Evolutionary conservation across 441 rosid species (phyloP).

Genomic region (Adansonia madagascariensis): DNA sequence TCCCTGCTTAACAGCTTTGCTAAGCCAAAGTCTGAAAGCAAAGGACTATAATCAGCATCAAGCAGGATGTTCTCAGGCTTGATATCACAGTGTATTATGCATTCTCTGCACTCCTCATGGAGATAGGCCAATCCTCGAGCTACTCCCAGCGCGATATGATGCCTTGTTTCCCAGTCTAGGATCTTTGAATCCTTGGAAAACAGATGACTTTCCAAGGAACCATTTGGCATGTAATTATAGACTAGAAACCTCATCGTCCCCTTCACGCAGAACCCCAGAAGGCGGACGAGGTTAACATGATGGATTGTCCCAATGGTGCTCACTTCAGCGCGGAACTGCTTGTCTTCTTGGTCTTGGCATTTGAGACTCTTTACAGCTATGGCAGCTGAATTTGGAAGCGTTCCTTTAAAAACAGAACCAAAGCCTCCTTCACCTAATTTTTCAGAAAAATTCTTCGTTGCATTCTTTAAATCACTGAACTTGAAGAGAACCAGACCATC

Average conservation of each 20-base stretch:
- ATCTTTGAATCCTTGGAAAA: constrained; percentile 35
- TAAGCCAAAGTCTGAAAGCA: constrained; percentile 79
- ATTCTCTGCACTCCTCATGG: constrained; percentile 73
- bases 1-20: constrained; percentile 80
- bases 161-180: constrained; percentile 60
- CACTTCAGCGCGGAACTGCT: constrained; percentile 77
- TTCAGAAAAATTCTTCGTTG: constrained; percentile 66
- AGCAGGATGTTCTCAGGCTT: constrained; percentile 82
- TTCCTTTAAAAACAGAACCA: constrained; percentile 77
- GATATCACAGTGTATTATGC: constrained; percentile 81
- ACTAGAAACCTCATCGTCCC: constrained; percentile 56
- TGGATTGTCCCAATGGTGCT: constrained; percentile 76
- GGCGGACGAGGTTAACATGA: constrained; percentile 75
- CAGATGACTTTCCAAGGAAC: constrained; percentile 62
- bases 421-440: constrained; percentile 79
- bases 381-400: constrained; percentile 52
- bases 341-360: constrained; percentile 63
- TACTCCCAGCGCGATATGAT: constrained; percentile 61
- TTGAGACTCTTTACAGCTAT: constrained; percentile 78
- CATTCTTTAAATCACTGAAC: constrained; percentile 59
- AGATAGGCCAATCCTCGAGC: constrained; percentile 74
- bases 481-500: constrained; percentile 61
- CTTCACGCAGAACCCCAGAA: constrained; percentile 71
- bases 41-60: constrained; percentile 59
- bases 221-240: constrained; percentile 74